These are phyloP conservation scores for Medicago lupulina DNA, from an alignment of 306 rosid species.

Conservation along the genomic window DNA sequence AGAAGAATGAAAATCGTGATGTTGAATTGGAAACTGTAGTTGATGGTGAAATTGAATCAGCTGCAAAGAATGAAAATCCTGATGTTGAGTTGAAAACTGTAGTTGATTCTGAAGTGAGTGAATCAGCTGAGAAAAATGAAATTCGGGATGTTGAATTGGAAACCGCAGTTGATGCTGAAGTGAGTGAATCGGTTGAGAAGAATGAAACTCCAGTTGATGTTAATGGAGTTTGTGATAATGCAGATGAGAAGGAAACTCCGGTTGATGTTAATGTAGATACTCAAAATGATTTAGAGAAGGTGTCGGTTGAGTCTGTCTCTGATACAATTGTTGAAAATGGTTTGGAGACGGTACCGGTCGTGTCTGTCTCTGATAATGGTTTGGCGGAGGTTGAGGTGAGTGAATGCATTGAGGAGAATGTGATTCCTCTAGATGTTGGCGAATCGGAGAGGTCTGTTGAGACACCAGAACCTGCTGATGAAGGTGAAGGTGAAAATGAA, in stretches of 20 bases:
- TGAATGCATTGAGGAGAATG: conserved; percentile 34
- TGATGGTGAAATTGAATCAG: neutral
- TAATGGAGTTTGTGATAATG: conserved; percentile 6
- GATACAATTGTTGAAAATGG: conserved; percentile 24
- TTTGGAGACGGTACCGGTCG: conserved; percentile 10
- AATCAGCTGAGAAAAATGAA: neutral
- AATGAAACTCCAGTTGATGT: neutral
- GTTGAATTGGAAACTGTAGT: neutral
- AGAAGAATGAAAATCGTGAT: neutral
- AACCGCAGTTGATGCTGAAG: neutral
- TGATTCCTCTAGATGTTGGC: conserved; percentile 33
- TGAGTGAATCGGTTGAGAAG: neutral
- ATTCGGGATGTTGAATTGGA: neutral
- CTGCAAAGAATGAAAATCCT: neutral
- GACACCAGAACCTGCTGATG: conserved; percentile 14
- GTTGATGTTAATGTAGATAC: neutral
- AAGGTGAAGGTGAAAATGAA: conserved; percentile 7
- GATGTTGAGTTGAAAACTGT: neutral
- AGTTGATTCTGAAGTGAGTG: neutral
- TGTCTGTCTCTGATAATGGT: conserved; percentile 29
- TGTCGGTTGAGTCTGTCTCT: conserved; percentile 23
- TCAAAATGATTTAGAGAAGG: conserved; percentile 31
- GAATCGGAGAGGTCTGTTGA: conserved; percentile 33
- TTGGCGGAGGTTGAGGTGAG: conserved; percentile 25
- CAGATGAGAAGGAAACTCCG: conserved; percentile 14